Conservation (phyloP, 192 early-diverging fungal species). For the Coemansia sp. region DNA sequence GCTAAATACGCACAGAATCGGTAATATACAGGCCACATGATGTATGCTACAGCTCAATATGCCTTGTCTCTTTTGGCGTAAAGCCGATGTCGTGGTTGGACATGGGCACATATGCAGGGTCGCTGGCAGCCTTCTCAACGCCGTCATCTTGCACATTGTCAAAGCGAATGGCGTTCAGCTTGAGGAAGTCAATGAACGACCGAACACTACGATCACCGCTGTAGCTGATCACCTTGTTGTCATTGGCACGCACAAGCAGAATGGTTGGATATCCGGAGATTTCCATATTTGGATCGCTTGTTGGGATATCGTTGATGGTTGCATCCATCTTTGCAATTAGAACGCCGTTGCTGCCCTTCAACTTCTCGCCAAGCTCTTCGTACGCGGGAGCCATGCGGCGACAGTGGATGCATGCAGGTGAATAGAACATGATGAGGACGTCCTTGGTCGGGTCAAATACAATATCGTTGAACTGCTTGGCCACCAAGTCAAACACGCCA, state of each 20-base stretch:
- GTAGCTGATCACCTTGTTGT: conserved; percentile 76
- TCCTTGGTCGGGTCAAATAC: conserved; percentile 84
- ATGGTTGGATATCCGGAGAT: conserved; percentile 94
- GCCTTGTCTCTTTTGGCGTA: conserved; percentile 49
- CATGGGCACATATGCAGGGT: conserved; percentile 12
- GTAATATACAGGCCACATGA: neutral
- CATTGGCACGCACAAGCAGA: conserved; percentile 81
- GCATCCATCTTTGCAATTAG: conserved; percentile 91
- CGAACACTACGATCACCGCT: conserved; percentile 75
- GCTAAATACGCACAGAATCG: neutral
- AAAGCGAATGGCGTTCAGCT: conserved; percentile 60
- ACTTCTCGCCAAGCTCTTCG: conserved; percentile 70
- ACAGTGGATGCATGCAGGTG: conserved; percentile 85
- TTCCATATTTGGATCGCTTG: conserved; percentile 59
- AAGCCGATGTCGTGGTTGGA: conserved; percentile 20
- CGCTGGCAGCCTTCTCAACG: neutral
- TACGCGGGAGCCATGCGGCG: conserved; percentile 72
- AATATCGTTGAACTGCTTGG: conserved; percentile 72
- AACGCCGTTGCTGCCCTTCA: conserved; percentile 51
- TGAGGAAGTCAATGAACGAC: conserved; percentile 73
- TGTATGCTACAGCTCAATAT: conserved; percentile 32
- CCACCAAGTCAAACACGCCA: conserved; percentile 86
- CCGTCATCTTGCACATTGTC: conserved; percentile 6
- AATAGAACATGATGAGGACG: conserved; percentile 90
- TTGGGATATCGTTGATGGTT: conserved; percentile 89